phyloP scores from a whole-genome alignment of 352 stramenopile genomes.

The Phytophthora tubulina region DNA sequence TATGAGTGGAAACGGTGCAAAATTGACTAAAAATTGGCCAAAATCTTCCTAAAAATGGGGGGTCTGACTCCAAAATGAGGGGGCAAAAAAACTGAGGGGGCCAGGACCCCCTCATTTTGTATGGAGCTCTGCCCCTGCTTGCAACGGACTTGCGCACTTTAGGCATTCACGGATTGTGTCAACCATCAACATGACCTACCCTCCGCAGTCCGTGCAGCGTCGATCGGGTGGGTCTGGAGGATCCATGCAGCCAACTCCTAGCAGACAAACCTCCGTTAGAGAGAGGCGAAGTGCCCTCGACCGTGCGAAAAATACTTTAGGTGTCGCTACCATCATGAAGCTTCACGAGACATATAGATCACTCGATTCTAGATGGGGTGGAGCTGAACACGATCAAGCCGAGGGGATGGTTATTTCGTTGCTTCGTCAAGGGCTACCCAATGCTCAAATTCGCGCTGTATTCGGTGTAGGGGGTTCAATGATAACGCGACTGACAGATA shows the following conservation, averaged over 20 bases:
- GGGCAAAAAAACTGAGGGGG: too few relatives aligned
- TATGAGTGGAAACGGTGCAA: too few relatives aligned
- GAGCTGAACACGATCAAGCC: conserved; percentile 6
- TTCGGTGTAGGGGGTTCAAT: conserved; percentile 6
- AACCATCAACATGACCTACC: too few relatives aligned
- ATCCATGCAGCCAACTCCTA: background rate
- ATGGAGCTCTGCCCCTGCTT: too few relatives aligned
- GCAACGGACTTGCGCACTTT: too few relatives aligned
- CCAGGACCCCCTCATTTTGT: too few relatives aligned
- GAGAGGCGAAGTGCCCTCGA: background rate
- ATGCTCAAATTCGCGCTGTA: conserved; percentile 5
- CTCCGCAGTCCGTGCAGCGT: too few relatives aligned
- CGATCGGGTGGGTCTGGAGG: background rate
- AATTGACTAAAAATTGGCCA: too few relatives aligned
- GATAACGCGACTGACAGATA: background rate
- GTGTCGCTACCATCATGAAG: background rate
- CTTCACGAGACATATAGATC: background rate
- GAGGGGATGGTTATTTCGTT: conserved; percentile 5
- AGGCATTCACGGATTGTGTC: too few relatives aligned
- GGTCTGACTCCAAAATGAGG: too few relatives aligned
- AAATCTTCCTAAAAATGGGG: too few relatives aligned
- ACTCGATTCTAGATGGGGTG: background rate
- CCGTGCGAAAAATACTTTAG: background rate
- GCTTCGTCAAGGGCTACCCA: background rate
- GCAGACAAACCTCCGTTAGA: background rate